These are phyloP conservation scores for Paramecium biaurelia DNA, from an alignment of 73 alveolate species.

Conservation along the genomic window DNA sequence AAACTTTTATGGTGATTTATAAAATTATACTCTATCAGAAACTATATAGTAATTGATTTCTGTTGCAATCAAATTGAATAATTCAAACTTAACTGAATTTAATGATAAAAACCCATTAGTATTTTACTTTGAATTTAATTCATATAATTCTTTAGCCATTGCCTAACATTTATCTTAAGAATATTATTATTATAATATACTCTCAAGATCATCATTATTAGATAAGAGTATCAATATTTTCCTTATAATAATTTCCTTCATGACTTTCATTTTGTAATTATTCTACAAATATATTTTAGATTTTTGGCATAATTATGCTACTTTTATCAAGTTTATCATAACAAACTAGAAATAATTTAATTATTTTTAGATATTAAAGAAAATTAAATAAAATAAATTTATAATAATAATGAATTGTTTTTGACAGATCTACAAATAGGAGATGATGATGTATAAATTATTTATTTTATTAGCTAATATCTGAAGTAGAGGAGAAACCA, in stretches of 20 bases:
- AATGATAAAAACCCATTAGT: not conserved
- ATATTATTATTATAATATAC: not conserved
- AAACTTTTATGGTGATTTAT: not conserved
- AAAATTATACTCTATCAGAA: not conserved
- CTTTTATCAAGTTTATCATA: not conserved
- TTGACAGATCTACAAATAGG: constrained; percentile 56
- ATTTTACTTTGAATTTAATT: not conserved
- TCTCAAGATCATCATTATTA: not conserved
- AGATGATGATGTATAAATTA: constrained; percentile 50
- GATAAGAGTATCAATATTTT: not conserved
- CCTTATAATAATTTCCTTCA: not conserved
- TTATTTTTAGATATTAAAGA: constrained; percentile 55
- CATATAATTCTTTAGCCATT: not conserved
- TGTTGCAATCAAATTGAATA: not conserved
- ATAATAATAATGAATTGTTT: constrained; percentile 49
- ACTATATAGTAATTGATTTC: not conserved
- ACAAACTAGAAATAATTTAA: not conserved
- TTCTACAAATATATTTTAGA: not conserved
- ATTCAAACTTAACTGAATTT: not conserved
- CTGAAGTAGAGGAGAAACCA: constrained; percentile 47
- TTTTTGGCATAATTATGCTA: not conserved
- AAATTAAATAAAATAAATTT: constrained; percentile 21
- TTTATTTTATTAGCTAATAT: not conserved
- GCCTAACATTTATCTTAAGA: not conserved
- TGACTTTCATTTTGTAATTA: not conserved